A percentile compares a stretch with the other conserved stretches of the same genome.
These are phyloP conservation scores for Ophiostoma perfectum DNA, from an alignment of 2,329 filamentous ascomycete genomes.

Conservation along the genomic window DNA sequence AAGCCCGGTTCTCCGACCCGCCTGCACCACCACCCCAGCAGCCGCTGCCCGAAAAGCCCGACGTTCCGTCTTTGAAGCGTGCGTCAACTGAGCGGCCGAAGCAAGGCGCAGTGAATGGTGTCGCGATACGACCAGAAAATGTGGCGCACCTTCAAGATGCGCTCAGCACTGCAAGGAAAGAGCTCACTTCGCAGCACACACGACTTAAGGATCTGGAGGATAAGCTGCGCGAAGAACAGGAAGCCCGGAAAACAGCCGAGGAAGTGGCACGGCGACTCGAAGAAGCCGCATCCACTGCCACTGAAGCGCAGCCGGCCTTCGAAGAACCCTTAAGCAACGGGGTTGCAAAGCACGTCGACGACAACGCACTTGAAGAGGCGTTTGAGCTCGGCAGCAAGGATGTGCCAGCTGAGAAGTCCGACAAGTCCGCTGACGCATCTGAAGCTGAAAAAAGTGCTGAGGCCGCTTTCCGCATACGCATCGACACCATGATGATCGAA, in stretches of 20 bases:
- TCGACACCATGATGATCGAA: constrained; percentile 71
- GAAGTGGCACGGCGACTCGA: constrained; percentile 68
- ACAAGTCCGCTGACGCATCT: not conserved
- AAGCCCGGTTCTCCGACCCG: constrained; percentile 83
- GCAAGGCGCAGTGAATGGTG: constrained; percentile 25
- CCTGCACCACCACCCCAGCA: constrained; percentile 91
- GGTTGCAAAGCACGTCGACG: constrained; percentile 30
- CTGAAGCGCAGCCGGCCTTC: not conserved
- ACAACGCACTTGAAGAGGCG: not conserved
- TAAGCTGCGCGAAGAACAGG: constrained; percentile 70
- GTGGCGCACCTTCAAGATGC: constrained; percentile 81
- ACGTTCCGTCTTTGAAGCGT: constrained; percentile 68
- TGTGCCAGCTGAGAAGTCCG: not conserved
- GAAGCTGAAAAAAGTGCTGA: not conserved
- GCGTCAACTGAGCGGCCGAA: constrained; percentile 70
- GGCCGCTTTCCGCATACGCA: constrained; percentile 55
- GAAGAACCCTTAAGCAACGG: constrained; percentile 35
- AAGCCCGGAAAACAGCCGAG: constrained; percentile 78
- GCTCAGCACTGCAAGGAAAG: constrained; percentile 74
- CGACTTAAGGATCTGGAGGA: constrained; percentile 77
- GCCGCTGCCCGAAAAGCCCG: constrained; percentile 87
- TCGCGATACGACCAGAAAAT: constrained; percentile 53
- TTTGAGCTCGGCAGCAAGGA: constrained; percentile 8
- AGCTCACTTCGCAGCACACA: constrained; percentile 75
- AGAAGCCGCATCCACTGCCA: constrained; percentile 40